phyloP scores from a whole-genome alignment of 495 filamentous ascomycete species.

The Neurospora tetraspora region DNA sequence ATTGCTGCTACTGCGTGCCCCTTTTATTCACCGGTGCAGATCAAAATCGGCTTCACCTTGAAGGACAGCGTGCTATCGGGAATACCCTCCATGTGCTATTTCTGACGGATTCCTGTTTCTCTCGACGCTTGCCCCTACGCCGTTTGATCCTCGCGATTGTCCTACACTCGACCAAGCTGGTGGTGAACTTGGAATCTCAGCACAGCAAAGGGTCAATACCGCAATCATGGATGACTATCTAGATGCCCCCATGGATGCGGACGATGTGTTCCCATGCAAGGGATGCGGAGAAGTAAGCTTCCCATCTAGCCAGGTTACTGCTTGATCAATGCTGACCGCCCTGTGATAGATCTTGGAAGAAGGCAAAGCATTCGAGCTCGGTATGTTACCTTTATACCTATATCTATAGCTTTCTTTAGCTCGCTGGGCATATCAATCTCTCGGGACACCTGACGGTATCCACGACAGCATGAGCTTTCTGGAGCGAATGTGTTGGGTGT shows the following conservation, averaged over 20 bases:
- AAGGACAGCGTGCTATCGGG: background rate
- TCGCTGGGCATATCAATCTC: background rate
- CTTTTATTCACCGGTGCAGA: background rate
- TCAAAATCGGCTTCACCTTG: background rate
- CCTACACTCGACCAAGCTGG: background rate
- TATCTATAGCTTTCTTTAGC: background rate
- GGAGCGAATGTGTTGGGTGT: background rate
- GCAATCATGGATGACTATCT: conserved; percentile 50
- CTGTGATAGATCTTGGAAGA: conserved; percentile 74
- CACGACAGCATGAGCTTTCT: background rate
- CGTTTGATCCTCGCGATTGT: background rate
- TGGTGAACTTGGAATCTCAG: background rate
- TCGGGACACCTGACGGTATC: background rate
- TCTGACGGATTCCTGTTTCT: background rate
- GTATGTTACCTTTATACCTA: conserved; percentile 42
- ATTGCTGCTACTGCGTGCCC: background rate
- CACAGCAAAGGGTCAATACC: background rate
- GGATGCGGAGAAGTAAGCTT: conserved; percentile 83
- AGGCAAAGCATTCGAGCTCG: conserved; percentile 95
- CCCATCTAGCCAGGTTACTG: background rate
- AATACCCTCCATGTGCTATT: conserved; percentile 2
- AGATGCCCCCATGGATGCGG: conserved; percentile 76
- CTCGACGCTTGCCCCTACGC: background rate
- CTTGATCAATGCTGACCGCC: conserved; percentile 1
- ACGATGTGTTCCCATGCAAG: conserved; percentile 92